Base-by-base conservation (phyloP, 306 rosid genomes). In the Lagenaria siceraria region DNA sequence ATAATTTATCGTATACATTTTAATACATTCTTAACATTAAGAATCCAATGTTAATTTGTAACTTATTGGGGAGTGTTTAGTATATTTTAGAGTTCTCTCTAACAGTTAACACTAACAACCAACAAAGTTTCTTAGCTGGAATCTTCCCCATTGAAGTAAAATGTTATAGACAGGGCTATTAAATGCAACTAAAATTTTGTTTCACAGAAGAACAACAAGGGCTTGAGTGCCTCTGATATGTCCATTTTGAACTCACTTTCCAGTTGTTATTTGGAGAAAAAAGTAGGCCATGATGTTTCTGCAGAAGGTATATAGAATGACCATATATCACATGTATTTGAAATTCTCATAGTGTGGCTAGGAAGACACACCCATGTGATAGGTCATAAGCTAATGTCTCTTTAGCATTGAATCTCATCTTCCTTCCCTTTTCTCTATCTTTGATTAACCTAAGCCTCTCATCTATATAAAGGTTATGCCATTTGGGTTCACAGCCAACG, bases 361-460 rank as follows among this genome's bases (percentile, higher is more conserved):
- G 33, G 43, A 42, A 81, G 74, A 81, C 84, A 80, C 10, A 65
- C 4, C 14, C 73, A 65, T 38, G 73, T 65, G 73, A 6, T 38
- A 4, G 52, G 6, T n/a, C 51, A 62, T 65, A 0, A 46, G 40
- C 12, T 40, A 68, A 22, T 40, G 75, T 22, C 55, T 42, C 73
- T 10, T 15, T 21, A 65, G 10, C 51, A 38, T 65, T 65, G 73
- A 65, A 65, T 38, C 9, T 38, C 36, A 70, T 40, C 38, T 46
- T 14, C 52, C 4, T 5, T 4, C 10, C 52, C 21, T 38, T n/a
- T 0, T 11, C 52, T 9, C 15, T 21, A 66, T 3, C 53, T 43
- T 13, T 62, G 70, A 62, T 1, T 6, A 25, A 43, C 36, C 13
- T 68, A 21, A 70, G 53, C 21, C 17, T 70, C 7, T 46, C 56